Evolutionary conservation across 495 filamentous ascomycete species (phyloP).

Genomic region (Penicillium salamii): DNA sequence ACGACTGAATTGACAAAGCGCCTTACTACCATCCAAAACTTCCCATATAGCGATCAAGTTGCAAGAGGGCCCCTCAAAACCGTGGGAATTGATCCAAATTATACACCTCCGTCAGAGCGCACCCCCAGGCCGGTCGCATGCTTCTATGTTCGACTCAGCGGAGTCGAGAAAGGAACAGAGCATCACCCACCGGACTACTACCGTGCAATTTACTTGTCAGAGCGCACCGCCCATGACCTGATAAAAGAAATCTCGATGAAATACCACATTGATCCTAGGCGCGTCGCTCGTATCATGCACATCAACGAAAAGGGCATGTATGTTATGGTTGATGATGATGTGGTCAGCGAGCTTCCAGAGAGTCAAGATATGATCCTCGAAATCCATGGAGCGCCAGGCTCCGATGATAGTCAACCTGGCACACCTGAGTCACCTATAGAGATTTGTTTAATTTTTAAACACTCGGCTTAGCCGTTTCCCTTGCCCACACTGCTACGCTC

Average conservation of each 20-base stretch:
- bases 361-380: conserved; percentile 75
- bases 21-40: conserved; percentile 47
- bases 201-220: conserved; percentile 76
- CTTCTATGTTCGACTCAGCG: conserved; percentile 71
- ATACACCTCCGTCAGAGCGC: conserved; percentile 74
- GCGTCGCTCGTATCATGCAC: conserved; percentile 60
- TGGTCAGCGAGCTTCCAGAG: conserved; percentile 71
- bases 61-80: conserved; percentile 83
- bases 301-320: conserved; percentile 64
- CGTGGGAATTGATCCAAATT: conserved; percentile 79
- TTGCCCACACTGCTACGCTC: no score
- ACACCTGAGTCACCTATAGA: no score
- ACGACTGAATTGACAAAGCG: conserved; percentile 23
- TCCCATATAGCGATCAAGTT: conserved; percentile 41
- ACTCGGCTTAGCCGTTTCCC: no score
- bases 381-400: conserved; percentile 29
- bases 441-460: no score
- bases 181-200: conserved; percentile 63
- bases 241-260: conserved; percentile 61
- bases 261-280: conserved; percentile 63
- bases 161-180: conserved; percentile 47
- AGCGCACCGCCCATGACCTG: conserved; percentile 64
- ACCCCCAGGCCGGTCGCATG: conserved; percentile 79
- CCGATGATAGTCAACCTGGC: no score
- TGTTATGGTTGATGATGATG: conserved; percentile 79